phyloP scores from a whole-genome alignment of 768 basidiomycete species.

The Hirschioporus abietinus region DNA sequence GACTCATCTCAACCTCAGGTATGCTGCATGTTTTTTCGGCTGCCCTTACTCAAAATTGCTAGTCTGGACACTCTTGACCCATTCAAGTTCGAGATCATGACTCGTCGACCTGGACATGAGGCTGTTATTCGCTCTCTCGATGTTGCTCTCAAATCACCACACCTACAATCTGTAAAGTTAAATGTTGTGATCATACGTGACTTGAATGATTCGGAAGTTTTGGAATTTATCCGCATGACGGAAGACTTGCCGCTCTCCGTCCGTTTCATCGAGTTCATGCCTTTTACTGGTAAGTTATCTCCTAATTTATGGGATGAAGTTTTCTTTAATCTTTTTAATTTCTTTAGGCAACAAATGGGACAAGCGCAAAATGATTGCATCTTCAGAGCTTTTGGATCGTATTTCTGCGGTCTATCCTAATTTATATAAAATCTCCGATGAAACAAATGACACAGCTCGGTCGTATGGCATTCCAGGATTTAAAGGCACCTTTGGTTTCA shows the following conservation, averaged over 20 bases:
- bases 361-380: conserved; percentile 75
- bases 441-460: conserved; percentile 75
- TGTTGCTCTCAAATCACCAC: conserved; percentile 47
- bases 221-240: conserved; percentile 76
- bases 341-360: conserved; percentile 79
- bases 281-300: conserved; percentile 63
- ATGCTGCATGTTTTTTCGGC: conserved; percentile 24
- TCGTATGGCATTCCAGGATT: conserved; percentile 72
- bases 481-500: conserved; percentile 74
- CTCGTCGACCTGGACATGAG: conserved; percentile 70
- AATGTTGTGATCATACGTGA: conserved; percentile 82
- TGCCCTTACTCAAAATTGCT: neutral
- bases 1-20: conserved; percentile 60
- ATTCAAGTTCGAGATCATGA: conserved; percentile 84
- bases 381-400: conserved; percentile 50
- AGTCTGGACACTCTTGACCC: conserved; percentile 84
- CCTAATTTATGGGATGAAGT: neutral
- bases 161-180: conserved; percentile 63
- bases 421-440: conserved; percentile 55
- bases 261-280: conserved; percentile 93
- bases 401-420: conserved; percentile 45
- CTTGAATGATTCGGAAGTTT: conserved; percentile 75
- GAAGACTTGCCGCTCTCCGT: conserved; percentile 58
- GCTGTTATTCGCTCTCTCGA: conserved; percentile 67
- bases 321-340: conserved; percentile 7